These are phyloP conservation scores for Plasmodium yoelii DNA, from an alignment of 169 alveolate species.

Conservation along the genomic window DNA sequence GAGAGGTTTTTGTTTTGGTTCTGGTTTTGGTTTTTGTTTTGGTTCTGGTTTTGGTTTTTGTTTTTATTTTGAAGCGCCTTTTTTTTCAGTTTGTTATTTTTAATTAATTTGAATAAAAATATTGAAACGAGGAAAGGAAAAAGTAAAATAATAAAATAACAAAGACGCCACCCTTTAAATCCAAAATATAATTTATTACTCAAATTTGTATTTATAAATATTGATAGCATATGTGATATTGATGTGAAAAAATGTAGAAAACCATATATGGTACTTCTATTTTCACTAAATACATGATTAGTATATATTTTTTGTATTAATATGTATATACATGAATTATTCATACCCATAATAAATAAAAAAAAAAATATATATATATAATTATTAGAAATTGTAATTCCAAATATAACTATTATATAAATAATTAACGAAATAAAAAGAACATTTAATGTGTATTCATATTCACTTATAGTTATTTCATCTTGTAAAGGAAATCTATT, in stretches of 20 bases:
- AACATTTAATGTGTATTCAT: slow-evolving; percentile 30
- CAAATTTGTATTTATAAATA: slow-evolving; percentile 58
- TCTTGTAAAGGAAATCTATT: neutral
- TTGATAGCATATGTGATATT: slow-evolving; percentile 50
- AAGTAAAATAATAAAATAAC: slow-evolving; percentile 49
- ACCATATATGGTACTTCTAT: slow-evolving; percentile 67
- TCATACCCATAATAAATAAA: slow-evolving; percentile 64
- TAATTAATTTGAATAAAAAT: slow-evolving; percentile 30
- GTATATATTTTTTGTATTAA: slow-evolving; percentile 70
- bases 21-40: no score
- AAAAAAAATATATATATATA: slow-evolving; percentile 32
- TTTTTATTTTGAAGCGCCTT: neutral
- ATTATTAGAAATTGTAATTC: slow-evolving; percentile 43
- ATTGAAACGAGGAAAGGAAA: slow-evolving; percentile 40
- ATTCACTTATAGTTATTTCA: slow-evolving; percentile 37
- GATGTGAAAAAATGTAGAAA: slow-evolving; percentile 67
- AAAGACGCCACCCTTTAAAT: slow-evolving; percentile 58
- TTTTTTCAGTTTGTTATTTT: slow-evolving; percentile 12
- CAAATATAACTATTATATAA: slow-evolving; percentile 47
- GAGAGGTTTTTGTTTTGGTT: neutral
- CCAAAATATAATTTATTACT: slow-evolving; percentile 56
- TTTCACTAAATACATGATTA: slow-evolving; percentile 53
- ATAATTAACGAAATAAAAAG: slow-evolving; percentile 23
- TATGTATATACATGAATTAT: slow-evolving; percentile 60
- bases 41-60: no score